Percentiles rank a stretch among this genome's conserved stretches.
Conservation (phyloP, 1,139 yeast species). For the Saccharomycopsis hybrid region DNA sequence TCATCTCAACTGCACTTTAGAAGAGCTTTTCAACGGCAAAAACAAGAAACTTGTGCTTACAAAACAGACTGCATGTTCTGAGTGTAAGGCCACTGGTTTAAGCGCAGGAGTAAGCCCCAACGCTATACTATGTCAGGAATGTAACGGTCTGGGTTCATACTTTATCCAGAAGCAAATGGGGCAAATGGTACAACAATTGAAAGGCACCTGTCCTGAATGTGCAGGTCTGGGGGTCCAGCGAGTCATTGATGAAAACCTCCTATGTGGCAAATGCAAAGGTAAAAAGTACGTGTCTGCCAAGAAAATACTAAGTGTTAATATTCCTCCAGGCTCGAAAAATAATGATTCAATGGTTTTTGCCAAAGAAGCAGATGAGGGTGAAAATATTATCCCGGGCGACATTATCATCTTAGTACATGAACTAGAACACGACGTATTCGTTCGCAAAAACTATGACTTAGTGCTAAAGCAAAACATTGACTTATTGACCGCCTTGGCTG, state of each 20-base stretch:
- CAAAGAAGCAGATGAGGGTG: constrained; percentile 61
- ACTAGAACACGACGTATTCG: constrained; percentile 35
- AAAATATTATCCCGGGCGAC: constrained; percentile 52
- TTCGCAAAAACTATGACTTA: constrained; percentile 45
- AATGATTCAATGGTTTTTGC: constrained; percentile 47
- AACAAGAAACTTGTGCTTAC: constrained; percentile 40
- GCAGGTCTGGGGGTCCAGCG: constrained; percentile 32
- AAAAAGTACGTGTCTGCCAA: constrained; percentile 36
- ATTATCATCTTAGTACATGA: constrained; percentile 43
- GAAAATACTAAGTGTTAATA: constrained; percentile 44
- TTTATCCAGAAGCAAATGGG: constrained; percentile 28
- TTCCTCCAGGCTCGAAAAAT: constrained; percentile 46
- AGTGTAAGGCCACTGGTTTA: constrained; percentile 44
- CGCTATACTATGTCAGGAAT: constrained; percentile 30
- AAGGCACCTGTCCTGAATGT: constrained; percentile 33
- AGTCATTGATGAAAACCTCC: constrained; percentile 28
- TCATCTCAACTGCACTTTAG: constrained; percentile 37
- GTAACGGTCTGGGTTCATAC: constrained; percentile 36
- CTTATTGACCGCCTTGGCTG: constrained; percentile 47
- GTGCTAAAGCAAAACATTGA: constrained; percentile 42
- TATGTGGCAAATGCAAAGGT: constrained; percentile 38
- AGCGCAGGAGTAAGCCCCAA: constrained; percentile 15
- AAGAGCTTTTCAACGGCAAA: constrained; percentile 45
- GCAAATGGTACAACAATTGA: constrained; percentile 27
- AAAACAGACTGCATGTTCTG: constrained; percentile 35